phyloP scores from a whole-genome alignment of 2,329 filamentous ascomycete species.

The Fusarium vanettenii region DNA sequence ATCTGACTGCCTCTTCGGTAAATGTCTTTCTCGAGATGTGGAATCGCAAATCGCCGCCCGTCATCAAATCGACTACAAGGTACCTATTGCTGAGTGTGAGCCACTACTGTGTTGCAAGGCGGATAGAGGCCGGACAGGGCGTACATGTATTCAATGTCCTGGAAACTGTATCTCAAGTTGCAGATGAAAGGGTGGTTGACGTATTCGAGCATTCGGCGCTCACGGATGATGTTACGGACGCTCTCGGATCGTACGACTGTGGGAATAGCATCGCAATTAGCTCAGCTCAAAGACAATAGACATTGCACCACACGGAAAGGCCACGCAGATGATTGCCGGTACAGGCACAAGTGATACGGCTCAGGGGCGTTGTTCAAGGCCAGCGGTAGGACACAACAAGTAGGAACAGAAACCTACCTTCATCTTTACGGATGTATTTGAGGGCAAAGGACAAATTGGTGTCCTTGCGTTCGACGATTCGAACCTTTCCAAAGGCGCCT shows the following conservation, averaged over 20 bases:
- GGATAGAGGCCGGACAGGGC: constrained; percentile 45
- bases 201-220: constrained; percentile 97
- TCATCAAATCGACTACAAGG: constrained; percentile 98
- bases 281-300: constrained; percentile 7
- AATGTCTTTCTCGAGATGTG: constrained; percentile 98
- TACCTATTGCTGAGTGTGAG: constrained; percentile 70
- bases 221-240: constrained; percentile 97
- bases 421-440: constrained; percentile 99
- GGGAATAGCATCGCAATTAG: constrained; percentile 40
- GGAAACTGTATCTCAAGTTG: constrained; percentile 98
- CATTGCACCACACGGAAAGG: constrained; percentile 3
- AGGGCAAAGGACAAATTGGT: constrained; percentile 93
- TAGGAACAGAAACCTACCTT: constrained; percentile 70
- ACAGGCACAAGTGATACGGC: constrained; percentile 1
- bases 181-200: constrained; percentile 98
- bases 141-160: constrained; percentile 98
- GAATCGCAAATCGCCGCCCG: constrained; percentile 93
- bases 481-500: constrained; percentile 97
- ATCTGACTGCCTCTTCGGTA: constrained; percentile 94
- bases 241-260: constrained; percentile 96
- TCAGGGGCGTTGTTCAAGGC: constrained; percentile 1
- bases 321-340: neutral
- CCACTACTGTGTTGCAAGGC: neutral
- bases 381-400: neutral
- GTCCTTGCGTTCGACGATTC: constrained; percentile 98